phyloP scores from a whole-genome alignment of 2,329 filamentous ascomycete species.

The Epichloe sibirici region DNA sequence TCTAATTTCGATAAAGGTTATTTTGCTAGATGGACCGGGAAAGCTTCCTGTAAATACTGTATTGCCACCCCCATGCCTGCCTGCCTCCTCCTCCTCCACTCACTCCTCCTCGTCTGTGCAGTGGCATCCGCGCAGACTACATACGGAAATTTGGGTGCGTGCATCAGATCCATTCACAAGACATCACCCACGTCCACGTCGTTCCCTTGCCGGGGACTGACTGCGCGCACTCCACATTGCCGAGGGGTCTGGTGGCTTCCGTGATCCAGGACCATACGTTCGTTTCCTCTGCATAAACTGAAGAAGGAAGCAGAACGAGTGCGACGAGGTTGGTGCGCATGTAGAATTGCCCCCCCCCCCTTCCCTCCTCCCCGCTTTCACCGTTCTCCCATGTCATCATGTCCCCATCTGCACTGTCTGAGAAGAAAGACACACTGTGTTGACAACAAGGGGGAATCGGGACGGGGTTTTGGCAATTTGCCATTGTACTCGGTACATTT shows the following conservation, averaged over 20 bases:
- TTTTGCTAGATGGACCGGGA: no score
- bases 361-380: background rate
- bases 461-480: background rate
- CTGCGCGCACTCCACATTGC: background rate
- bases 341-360: background rate
- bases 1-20: no score
- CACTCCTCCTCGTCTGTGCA: background rate
- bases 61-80: no score
- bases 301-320: background rate
- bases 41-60: no score
- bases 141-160: background rate
- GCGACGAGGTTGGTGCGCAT: background rate
- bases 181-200: background rate
- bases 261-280: background rate
- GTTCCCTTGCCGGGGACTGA: background rate
- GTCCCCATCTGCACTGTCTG: background rate
- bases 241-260: background rate
- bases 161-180: background rate
- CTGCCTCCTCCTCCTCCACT: no score
- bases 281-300: background rate
- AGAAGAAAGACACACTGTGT: background rate
- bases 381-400: conserved; percentile 2
- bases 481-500: background rate
- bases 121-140: background rate
- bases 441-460: background rate